Base-by-base conservation (phyloP, 139 green algal species). In the Tetraselmis striata region DNA sequence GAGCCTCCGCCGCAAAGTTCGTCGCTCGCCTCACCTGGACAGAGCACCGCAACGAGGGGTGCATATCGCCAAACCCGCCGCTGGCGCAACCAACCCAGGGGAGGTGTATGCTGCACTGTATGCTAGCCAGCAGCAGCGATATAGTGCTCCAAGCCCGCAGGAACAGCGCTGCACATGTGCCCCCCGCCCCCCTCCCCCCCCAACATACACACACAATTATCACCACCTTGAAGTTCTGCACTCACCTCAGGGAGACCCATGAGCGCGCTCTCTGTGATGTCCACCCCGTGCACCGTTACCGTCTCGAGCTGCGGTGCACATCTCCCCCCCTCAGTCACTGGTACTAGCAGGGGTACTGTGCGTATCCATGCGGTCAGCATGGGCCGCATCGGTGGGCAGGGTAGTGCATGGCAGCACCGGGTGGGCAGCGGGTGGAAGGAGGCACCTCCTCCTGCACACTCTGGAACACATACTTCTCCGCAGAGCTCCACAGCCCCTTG, bases 1-100 rank as follows among this genome's bases (percentile, higher is more conserved):
- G 95, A 0, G 93, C 94, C 2, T 76, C 32, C 1, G 90, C 93
- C 27, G 96, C 96, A 90, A 97, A 98, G 0, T 92, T 86, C 5
- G 92, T 90, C 1, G 96, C 95, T 27, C 76, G 67, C 67, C 88
- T 67, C 28, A 98, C 80, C 77, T 86, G n/a, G n/a, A n/a, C n/a
- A n/a, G n/a, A n/a, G n/a, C n/a, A n/a, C n/a, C n/a, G n/a, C n/a
- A n/a, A n/a, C n/a, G n/a, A n/a, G n/a, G n/a, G n/a, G n/a, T n/a
- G n/a, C n/a, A n/a, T n/a, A n/a, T n/a, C n/a, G n/a, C n/a, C n/a
- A n/a, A n/a, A n/a, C n/a, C n/a, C n/a, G n/a, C n/a, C n/a, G n/a
- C n/a, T n/a, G n/a, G n/a, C n/a, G n/a, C n/a, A n/a, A n/a, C n/a
- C n/a, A n/a, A n/a, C n/a, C n/a, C n/a, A n/a, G n/a, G n/a, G n/a